A percentile compares a stretch with the other conserved stretches of the same genome.
Evolutionary conservation across 768 basidiomycete genomes (phyloP).

Genomic region (Trametes cinnabarina): DNA sequence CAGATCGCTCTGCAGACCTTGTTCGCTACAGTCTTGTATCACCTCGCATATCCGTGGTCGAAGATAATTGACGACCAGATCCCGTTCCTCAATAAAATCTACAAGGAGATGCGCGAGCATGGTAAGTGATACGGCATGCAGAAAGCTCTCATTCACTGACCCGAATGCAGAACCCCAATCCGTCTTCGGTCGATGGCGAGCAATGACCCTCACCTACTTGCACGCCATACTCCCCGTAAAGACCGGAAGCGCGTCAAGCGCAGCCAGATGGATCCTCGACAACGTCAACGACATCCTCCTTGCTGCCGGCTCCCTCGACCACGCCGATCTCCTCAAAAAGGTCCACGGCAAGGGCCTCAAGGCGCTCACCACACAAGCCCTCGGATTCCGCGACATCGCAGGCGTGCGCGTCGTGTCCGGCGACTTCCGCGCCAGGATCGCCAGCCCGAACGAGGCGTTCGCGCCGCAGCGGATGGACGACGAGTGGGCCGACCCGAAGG

Average conservation of each 20-base stretch:
- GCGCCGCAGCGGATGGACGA: conserved; percentile 7
- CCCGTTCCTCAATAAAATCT: neutral
- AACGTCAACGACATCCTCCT: neutral
- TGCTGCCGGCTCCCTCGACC: neutral
- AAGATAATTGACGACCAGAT: neutral
- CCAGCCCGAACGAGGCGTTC: neutral
- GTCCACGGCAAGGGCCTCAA: neutral
- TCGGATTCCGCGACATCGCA: conserved; percentile 8
- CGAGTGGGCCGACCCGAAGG: conserved; percentile 10
- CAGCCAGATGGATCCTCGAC: neutral
- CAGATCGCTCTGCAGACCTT: conserved; percentile 17
- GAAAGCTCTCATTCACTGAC: neutral
- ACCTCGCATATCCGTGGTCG: conserved; percentile 1
- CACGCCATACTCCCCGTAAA: neutral
- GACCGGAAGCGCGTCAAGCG: too few relatives aligned
- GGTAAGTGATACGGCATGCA: neutral
- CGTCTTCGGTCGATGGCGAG: conserved; percentile 15
- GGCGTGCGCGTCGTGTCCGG: conserved; percentile 11
- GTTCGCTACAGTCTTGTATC: neutral
- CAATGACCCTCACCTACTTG: conserved; percentile 7
- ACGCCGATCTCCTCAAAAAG: neutral
- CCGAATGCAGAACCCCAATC: conserved; percentile 10
- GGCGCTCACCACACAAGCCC: neutral
- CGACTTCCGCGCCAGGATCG: neutral
- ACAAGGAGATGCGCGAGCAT: conserved; percentile 3